Conservation (phyloP, 306 rosid species). For the Trifolium dubium region DNA sequence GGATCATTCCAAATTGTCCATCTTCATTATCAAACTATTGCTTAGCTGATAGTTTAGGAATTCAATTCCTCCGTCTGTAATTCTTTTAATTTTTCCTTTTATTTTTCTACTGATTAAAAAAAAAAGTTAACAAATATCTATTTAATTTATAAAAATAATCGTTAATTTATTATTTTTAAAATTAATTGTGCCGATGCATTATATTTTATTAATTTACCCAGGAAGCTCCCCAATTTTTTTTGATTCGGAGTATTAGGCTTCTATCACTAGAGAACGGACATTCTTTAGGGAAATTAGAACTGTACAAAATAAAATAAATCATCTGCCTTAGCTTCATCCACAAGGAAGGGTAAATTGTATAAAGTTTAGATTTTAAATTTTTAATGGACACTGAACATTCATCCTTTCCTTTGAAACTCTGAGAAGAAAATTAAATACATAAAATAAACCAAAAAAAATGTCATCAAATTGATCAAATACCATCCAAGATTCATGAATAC, state of each 20-base stretch:
- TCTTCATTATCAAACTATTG: too few species aligned
- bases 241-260: neutral
- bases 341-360: neutral
- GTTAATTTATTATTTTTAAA: too few species aligned
- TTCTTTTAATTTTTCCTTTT: too few species aligned
- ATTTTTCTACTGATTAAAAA: too few species aligned
- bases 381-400: neutral
- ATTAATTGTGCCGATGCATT: too few species aligned
- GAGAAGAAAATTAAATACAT: constrained; percentile 4
- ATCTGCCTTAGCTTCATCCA: neutral
- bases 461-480: neutral
- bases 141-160: too few species aligned
- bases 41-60: too few species aligned
- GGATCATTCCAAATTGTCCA: too few species aligned
- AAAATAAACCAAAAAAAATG: constrained; percentile 16
- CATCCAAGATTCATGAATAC: neutral
- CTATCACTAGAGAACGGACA: neutral
- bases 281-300: neutral
- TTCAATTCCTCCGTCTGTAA: too few species aligned
- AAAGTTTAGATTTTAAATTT: neutral
- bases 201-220: too few species aligned
- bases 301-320: neutral
- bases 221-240: too few species aligned
- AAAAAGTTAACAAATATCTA: too few species aligned
- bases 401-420: constrained; percentile 1